Evolutionary conservation across 768 basidiomycete species (phyloP).

Genomic region (Tricholomella constricta): DNA sequence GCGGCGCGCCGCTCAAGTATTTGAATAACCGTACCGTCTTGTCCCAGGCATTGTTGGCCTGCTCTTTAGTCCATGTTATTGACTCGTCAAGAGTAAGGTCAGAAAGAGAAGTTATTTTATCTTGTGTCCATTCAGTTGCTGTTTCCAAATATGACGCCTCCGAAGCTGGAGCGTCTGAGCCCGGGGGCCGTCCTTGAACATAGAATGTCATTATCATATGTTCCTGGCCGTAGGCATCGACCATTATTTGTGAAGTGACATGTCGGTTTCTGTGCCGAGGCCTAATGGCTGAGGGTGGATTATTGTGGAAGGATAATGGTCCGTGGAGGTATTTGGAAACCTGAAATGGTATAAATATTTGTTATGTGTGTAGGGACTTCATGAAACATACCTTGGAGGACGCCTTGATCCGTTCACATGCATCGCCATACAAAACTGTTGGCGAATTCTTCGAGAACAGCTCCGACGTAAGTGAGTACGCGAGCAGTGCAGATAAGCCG

Average conservation of each 20-base stretch:
- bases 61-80: slow-evolving; percentile 47
- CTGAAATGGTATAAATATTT: slow-evolving; percentile 37
- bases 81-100: slow-evolving; percentile 61
- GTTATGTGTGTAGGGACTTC: neutral
- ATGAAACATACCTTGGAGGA: slow-evolving; percentile 45
- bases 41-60: slow-evolving; percentile 42
- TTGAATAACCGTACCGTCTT: slow-evolving; percentile 60
- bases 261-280: slow-evolving; percentile 84
- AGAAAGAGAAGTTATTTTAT: slow-evolving; percentile 40
- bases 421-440: slow-evolving; percentile 72
- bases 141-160: slow-evolving; percentile 49
- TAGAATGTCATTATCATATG: slow-evolving; percentile 88
- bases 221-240: slow-evolving; percentile 74
- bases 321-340: slow-evolving; percentile 68
- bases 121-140: slow-evolving; percentile 43
- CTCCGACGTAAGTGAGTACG: slow-evolving; percentile 81
- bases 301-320: slow-evolving; percentile 77
- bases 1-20: slow-evolving; percentile 69
- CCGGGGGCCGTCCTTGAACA: slow-evolving; percentile 60
- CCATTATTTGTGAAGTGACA: slow-evolving; percentile 74
- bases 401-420: slow-evolving; percentile 53
- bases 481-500: slow-evolving; percentile 71
- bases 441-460: slow-evolving; percentile 89
- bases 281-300: slow-evolving; percentile 71
- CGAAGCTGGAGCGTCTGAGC: slow-evolving; percentile 30